These are phyloP conservation scores for Nicotiana noctiflora DNA, from an alignment of 257 asterid genomes.

Conservation along the genomic window DNA sequence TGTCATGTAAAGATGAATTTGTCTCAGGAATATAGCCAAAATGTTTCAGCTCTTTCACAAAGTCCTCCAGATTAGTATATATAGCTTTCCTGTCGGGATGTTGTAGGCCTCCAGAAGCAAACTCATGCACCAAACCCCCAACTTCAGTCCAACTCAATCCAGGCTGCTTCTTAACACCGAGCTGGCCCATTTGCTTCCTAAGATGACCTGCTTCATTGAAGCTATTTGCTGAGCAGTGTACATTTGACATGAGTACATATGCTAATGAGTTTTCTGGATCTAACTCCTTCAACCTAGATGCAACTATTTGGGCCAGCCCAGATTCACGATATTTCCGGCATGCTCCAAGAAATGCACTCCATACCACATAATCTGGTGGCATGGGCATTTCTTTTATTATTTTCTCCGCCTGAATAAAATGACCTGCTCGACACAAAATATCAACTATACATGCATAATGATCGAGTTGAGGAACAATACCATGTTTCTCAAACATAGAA, in stretches of 20 bases:
- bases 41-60: conserved; percentile 32
- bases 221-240: conserved; percentile 42
- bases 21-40: conserved; percentile 53
- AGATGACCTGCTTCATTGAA: conserved; percentile 40
- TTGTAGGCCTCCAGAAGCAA: conserved; percentile 59
- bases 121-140: conserved; percentile 53
- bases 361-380: conserved; percentile 70
- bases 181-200: conserved; percentile 46
- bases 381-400: conserved; percentile 49
- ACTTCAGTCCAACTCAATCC: conserved; percentile 85
- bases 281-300: conserved; percentile 53
- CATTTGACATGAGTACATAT: conserved; percentile 55
- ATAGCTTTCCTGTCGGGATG: conserved; percentile 52
- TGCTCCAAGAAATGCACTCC: conserved; percentile 90
- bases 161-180: conserved; percentile 60
- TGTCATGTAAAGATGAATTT: conserved; percentile 47
- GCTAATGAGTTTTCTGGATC: conserved; percentile 68
- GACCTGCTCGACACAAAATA: conserved; percentile 67
- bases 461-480: conserved; percentile 68
- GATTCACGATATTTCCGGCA: conserved; percentile 71
- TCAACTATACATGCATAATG: conserved; percentile 84
- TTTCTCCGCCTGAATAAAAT: conserved; percentile 47
- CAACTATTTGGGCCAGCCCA: conserved; percentile 45
- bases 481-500: conserved; percentile 47
- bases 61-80: conserved; percentile 30